A percentile compares a stretch with the other conserved stretches of the same genome.
Conservation (phyloP, 768 basidiomycete genomes). For the Erythrobasidium yunnanense region DNA sequence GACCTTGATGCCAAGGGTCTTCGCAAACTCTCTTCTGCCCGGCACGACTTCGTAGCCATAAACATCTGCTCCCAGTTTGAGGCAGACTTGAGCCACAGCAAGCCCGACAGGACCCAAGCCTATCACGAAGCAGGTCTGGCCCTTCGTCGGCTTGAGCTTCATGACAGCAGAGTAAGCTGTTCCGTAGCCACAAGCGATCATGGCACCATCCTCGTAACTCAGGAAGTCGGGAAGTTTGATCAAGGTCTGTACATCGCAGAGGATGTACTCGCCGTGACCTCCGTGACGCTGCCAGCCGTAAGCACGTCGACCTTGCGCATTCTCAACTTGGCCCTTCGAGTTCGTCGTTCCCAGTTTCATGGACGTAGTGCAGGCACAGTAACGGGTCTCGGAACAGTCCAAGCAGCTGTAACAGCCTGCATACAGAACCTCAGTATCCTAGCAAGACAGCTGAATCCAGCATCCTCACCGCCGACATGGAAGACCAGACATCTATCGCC, state of each 20-base stretch:
- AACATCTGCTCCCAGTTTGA: conserved; percentile 16
- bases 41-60: conserved; percentile 15
- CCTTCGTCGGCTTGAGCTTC: conserved; percentile 13
- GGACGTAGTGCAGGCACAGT: conserved; percentile 10
- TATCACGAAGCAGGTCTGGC: conserved; percentile 15
- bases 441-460: no score
- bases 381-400: conserved; percentile 17
- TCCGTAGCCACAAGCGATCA: conserved; percentile 22
- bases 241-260: conserved; percentile 16
- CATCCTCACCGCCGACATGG: no score
- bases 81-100: conserved; percentile 10
- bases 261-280: conserved; percentile 24
- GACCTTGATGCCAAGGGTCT: conserved; percentile 8
- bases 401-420: conserved; percentile 2
- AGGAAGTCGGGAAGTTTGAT: conserved; percentile 22
- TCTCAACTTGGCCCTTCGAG: conserved; percentile 2
- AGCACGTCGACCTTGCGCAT: not conserved
- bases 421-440: no score
- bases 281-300: conserved; percentile 26
- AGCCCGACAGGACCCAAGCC: conserved; percentile 22
- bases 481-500: conserved; percentile 17
- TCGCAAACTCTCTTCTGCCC: conserved; percentile 20
- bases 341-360: conserved; percentile 7
- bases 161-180: conserved; percentile 23
- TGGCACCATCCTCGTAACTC: conserved; percentile 19